Conservation (phyloP, 2,329 filamentous ascomycete genomes). For the Nannizziopsis barbatae region DNA sequence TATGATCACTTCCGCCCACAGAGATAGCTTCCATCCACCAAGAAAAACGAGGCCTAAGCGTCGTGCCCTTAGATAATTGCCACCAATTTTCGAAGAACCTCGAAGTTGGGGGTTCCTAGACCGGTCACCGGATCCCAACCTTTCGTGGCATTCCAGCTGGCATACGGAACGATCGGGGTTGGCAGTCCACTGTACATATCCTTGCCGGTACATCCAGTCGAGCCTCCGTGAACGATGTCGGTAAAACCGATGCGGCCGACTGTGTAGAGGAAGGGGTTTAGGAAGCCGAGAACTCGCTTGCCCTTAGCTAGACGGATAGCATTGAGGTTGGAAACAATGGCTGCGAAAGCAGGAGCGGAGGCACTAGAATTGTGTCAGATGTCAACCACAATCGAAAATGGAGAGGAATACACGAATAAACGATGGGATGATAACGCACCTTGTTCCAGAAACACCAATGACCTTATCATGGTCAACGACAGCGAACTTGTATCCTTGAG, state of each 20-base stretch:
- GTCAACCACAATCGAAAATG: neutral
- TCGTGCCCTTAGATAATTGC: neutral
- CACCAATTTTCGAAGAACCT: constrained; percentile 11
- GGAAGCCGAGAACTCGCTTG: constrained; percentile 45
- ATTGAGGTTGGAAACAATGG: constrained; percentile 54
- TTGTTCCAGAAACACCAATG: constrained; percentile 38
- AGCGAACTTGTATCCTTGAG: constrained; percentile 41
- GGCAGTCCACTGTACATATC: constrained; percentile 13
- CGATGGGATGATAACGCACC: constrained; percentile 7
- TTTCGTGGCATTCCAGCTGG: constrained; percentile 41
- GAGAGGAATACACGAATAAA: neutral
- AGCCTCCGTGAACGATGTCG: constrained; percentile 40
- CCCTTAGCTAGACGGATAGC: constrained; percentile 47
- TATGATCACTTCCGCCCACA: too few species aligned
- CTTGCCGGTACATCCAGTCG: constrained; percentile 9
- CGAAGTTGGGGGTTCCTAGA: constrained; percentile 27
- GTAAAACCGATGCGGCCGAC: constrained; percentile 37
- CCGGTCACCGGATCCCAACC: constrained; percentile 44
- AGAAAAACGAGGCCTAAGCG: too few species aligned
- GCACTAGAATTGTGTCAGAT: constrained; percentile 30
- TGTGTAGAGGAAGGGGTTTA: constrained; percentile 53
- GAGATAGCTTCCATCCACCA: too few species aligned
- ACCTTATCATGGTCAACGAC: constrained; percentile 31
- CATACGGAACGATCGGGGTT: constrained; percentile 30
- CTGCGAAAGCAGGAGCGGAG: constrained; percentile 51